Percentiles rank a stretch among this genome's conserved stretches.
phyloP scores from a whole-genome alignment of 139 green algal genomes.

The Closterium sp. region DNA sequence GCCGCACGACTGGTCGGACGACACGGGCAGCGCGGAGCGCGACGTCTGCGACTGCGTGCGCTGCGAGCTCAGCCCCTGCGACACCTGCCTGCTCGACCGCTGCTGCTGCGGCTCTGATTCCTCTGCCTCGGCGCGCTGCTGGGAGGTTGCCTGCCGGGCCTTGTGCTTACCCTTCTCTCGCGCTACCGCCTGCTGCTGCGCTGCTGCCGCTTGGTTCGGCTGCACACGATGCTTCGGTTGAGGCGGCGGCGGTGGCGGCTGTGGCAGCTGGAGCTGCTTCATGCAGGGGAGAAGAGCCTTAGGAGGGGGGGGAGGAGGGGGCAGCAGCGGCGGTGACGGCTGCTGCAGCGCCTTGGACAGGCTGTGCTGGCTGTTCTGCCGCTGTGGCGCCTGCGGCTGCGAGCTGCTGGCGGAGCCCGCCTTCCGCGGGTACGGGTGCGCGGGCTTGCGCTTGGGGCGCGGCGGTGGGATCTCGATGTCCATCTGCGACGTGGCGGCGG shows the following conservation, averaged over 20 bases:
- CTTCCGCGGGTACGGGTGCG: constrained; percentile 76
- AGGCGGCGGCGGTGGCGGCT: not conserved
- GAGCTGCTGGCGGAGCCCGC: constrained; percentile 9
- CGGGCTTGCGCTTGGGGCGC: constrained; percentile 79
- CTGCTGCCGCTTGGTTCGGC: not conserved
- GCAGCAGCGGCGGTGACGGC: not conserved
- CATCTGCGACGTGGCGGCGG: not conserved
- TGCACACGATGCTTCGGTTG: not conserved
- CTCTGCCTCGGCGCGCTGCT: not conserved
- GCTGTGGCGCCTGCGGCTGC: not conserved
- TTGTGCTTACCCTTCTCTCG: not conserved
- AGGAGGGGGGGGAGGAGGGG: not conserved
- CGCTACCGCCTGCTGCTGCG: not conserved
- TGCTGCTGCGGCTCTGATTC: not conserved
- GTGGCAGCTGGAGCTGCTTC: not conserved
- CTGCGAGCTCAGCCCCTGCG: not conserved
- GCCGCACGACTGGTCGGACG: not conserved
- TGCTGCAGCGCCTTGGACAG: not conserved
- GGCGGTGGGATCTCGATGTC: constrained; percentile 79
- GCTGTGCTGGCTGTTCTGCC: not conserved
- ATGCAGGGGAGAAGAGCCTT: not conserved
- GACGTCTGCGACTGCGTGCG: not conserved
- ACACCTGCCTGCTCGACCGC: not conserved
- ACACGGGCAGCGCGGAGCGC: not conserved
- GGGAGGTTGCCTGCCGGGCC: not conserved